phyloP scores from a whole-genome alignment of 1,284 basidiomycete species.

The Cutaneotrichosporon cutaneum region DNA sequence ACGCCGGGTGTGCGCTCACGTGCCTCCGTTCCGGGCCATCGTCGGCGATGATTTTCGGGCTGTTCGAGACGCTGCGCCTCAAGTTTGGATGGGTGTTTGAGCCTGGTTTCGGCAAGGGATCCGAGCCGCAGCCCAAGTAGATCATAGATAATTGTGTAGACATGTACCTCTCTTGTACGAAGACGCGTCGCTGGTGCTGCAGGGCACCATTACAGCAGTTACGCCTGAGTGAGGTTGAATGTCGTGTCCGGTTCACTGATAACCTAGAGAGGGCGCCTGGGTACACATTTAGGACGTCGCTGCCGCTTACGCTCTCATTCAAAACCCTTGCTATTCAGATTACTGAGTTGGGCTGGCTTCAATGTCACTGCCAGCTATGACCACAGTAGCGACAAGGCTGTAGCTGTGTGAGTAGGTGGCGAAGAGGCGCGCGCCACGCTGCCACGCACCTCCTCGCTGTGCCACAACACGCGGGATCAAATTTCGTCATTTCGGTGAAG shows the following conservation, averaged over 20 bases:
- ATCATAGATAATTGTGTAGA: background rate
- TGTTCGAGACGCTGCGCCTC: conserved; percentile 70
- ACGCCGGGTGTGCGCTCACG: conserved; percentile 94
- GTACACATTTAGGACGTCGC: no score
- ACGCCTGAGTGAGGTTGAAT: background rate
- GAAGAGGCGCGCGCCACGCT: no score
- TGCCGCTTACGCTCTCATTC: no score
- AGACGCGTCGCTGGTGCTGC: background rate
- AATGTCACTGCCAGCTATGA: no score
- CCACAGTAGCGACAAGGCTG: no score
- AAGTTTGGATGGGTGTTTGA: conserved; percentile 42
- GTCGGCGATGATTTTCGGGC: conserved; percentile 85
- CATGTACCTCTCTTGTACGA: background rate
- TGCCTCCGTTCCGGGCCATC: conserved; percentile 82
- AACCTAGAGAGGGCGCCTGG: no score
- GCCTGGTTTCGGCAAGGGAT: background rate
- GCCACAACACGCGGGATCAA: background rate
- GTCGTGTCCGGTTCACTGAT: no score
- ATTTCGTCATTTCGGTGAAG: background rate
- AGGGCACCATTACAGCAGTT: background rate
- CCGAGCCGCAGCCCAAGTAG: background rate
- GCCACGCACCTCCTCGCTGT: no score
- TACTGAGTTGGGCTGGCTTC: no score
- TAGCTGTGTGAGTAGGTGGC: no score
- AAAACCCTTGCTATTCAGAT: no score